Base-by-base conservation (phyloP, 441 rosid species). In the Corymbia citriodora region DNA sequence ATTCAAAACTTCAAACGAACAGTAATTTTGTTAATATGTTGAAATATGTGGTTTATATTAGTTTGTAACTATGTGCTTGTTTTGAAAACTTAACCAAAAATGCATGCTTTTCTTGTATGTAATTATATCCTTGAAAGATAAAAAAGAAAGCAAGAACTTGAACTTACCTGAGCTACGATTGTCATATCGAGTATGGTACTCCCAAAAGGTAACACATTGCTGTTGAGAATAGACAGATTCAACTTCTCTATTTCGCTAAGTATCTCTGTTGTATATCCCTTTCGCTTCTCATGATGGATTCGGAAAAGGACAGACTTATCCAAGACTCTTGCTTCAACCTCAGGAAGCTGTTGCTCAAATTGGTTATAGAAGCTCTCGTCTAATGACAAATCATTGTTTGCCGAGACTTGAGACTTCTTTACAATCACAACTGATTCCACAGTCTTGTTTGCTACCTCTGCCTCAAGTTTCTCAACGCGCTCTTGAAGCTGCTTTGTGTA, bases 291-390 rank as follows among this genome's bases (percentile, higher is more conserved):
- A 79, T 96, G 94, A 54, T 96, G 96, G 92, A 98, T 93, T 88
- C 96, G 94, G 68, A 98, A 93, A 16, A 98, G 95, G 53, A 98
- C 94, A 88, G 95, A 96, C n/a, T 92, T 93, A 36, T 94, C 98
- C 0, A 96, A 93, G 65, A 93, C 94, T 91, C 95, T 93, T 0
- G 96, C 99, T 94, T 98, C 99, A 33, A 98, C 96, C 92, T 96
- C 97, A 2, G 99, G 99, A 48, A 96, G 93, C 1, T 92, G 87
- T 88, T 63, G 93, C 85, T 91, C 92, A 72, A 59, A 90, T 87
- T 79, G 82, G 65, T 90, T 92, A 55, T 91, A 94, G 27, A 90
- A 91, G 90, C 93, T 93, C 59, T 89, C 96, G 55, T 94, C 94
- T 25, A 90, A 92, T 55, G 94, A 94, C 21, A 90, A 90, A 21